These are phyloP conservation scores for Mucor indicus DNA, from an alignment of 371 early-diverging fungal genomes.

Conservation along the genomic window DNA sequence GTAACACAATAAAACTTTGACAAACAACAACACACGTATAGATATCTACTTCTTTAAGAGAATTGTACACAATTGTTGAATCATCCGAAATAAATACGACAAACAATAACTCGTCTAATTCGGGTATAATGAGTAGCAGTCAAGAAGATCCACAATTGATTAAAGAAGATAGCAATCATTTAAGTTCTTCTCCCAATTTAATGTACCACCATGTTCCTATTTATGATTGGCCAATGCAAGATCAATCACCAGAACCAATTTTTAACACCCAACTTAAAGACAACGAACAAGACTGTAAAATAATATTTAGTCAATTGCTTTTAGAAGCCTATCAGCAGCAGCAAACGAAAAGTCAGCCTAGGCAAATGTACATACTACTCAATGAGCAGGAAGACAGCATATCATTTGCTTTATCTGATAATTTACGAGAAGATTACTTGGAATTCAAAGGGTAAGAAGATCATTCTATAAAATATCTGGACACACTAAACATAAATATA, in stretches of 20 bases:
- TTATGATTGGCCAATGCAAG: not conserved
- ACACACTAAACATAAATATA: not conserved
- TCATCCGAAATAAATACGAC: too few species aligned
- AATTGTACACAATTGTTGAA: too few species aligned
- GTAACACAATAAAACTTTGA: too few species aligned
- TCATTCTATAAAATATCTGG: not conserved
- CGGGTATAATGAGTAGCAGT: too few species aligned
- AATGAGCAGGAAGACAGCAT: conserved; percentile 12
- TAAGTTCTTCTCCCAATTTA: too few species aligned
- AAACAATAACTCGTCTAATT: too few species aligned
- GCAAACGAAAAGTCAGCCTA: conserved; percentile 3
- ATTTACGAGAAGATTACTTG: conserved; percentile 12
- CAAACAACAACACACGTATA: too few species aligned
- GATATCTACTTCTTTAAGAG: too few species aligned
- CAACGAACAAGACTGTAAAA: conserved; percentile 21
- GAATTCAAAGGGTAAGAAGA: conserved; percentile 22
- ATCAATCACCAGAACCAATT: conserved; percentile 3
- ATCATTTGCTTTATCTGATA: conserved; percentile 7
- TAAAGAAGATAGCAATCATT: too few species aligned
- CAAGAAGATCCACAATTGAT: too few species aligned
- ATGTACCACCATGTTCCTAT: not conserved
- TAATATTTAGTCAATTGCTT: conserved; percentile 21
- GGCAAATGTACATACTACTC: conserved; percentile 13
- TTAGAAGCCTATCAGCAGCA: conserved; percentile 16
- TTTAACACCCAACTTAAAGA: conserved; percentile 3